phyloP scores from a whole-genome alignment of 192 early-diverging fungal genomes.

The Physocladia obscura region DNA sequence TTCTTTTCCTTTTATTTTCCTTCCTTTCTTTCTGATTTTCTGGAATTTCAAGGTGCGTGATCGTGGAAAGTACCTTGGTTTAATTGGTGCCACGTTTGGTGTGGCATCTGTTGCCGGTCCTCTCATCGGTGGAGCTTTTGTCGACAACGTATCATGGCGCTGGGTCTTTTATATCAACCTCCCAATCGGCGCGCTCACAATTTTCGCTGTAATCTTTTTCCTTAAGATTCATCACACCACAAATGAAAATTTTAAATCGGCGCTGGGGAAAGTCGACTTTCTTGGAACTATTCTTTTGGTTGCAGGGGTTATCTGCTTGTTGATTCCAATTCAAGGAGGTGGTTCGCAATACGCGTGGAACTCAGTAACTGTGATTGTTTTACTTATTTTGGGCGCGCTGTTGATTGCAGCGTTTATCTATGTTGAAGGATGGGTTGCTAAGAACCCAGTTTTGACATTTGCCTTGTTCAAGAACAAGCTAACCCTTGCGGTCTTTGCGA shows the following conservation, averaged over 20 bases:
- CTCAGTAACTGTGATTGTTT: conserved; percentile 54
- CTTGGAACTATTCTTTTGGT: conserved; percentile 33
- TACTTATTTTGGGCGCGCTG: conserved; percentile 63
- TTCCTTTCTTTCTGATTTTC: too few relatives aligned
- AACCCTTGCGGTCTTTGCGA: conserved; percentile 23
- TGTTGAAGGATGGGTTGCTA: conserved; percentile 64
- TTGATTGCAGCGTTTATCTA: conserved; percentile 42
- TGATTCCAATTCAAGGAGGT: conserved; percentile 72
- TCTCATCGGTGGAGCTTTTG: conserved; percentile 83
- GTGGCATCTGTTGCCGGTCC: conserved; percentile 77
- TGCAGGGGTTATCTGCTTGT: conserved; percentile 45
- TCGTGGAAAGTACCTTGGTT: conserved; percentile 73
- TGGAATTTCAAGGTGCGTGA: conserved; percentile 47
- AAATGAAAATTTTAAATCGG: conserved; percentile 62
- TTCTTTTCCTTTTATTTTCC: neutral
- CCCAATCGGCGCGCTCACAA: conserved; percentile 70
- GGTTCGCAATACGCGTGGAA: conserved; percentile 63
- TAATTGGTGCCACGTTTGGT: conserved; percentile 75
- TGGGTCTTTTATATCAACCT: conserved; percentile 77
- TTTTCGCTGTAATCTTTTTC: conserved; percentile 54
- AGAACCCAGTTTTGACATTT: conserved; percentile 67
- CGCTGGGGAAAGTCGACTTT: conserved; percentile 72
- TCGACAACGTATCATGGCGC: conserved; percentile 51
- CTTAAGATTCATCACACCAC: conserved; percentile 45
- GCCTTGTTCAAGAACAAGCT: conserved; percentile 52